phyloP scores from a whole-genome alignment of 805 yeast genomes.

The Saccharomycopsis oosterbeekiorum region DNA sequence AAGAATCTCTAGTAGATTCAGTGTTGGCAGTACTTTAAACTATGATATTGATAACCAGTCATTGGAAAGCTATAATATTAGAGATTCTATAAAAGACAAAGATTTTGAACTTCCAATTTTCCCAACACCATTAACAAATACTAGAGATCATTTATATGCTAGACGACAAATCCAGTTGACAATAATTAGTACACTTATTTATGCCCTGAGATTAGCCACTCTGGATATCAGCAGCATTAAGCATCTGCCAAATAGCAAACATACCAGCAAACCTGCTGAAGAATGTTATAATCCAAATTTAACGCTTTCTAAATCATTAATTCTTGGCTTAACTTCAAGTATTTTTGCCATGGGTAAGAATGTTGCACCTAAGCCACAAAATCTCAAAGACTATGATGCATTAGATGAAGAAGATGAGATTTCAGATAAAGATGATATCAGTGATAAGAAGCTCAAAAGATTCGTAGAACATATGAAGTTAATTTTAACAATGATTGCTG shows the following conservation, averaged over 20 bases:
- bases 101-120: conserved; percentile 14
- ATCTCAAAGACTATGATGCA: not conserved
- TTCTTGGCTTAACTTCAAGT: conserved; percentile 4
- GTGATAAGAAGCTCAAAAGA: conserved; percentile 1
- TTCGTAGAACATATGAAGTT: conserved; percentile 14
- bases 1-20: not conserved
- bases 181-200: conserved; percentile 6
- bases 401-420: not conserved
- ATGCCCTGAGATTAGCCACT: conserved; percentile 2
- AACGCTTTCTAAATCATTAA: not conserved
- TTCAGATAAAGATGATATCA: not conserved
- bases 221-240: not conserved
- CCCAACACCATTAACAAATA: conserved; percentile 4
- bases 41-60: not conserved
- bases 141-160: conserved; percentile 14
- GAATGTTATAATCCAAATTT: not conserved
- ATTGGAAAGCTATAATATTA: not conserved
- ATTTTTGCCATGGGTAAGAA: conserved; percentile 13
- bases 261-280: not conserved
- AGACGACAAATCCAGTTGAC: conserved; percentile 16
- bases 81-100: not conserved
- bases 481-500: conserved; percentile 8
- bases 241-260: not conserved
- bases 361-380: not conserved
- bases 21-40: not conserved